A percentile compares a stretch with the other conserved stretches of the same genome.
Evolutionary conservation across 2,329 filamentous ascomycete species (phyloP).

Genomic region (Chaetomium olivaceum): DNA sequence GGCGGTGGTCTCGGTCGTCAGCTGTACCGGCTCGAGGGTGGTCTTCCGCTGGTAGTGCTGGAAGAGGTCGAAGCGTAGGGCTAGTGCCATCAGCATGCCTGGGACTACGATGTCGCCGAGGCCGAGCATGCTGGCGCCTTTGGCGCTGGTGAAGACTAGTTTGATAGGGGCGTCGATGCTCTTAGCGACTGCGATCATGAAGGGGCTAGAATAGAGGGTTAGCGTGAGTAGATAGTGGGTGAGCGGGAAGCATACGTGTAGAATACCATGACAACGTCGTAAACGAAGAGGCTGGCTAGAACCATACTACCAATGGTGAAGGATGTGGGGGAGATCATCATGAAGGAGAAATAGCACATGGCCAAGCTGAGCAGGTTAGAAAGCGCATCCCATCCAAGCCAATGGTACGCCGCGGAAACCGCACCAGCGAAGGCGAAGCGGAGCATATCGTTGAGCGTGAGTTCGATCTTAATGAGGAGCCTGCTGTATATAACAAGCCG

Average conservation of each 20-base stretch:
- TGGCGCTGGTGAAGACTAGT: conserved; percentile 70
- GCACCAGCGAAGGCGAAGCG: conserved; percentile 56
- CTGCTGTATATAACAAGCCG: conserved; percentile 54
- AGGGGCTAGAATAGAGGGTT: conserved; percentile 53
- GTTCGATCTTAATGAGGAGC: conserved; percentile 47
- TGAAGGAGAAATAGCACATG: conserved; percentile 79
- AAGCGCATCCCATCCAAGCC: conserved; percentile 58
- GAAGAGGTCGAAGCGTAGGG: conserved; percentile 88
- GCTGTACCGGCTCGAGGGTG: conserved; percentile 46
- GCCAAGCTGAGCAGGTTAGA: conserved; percentile 86
- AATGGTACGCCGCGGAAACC: conserved; percentile 65
- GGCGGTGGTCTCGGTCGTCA: conserved; percentile 37
- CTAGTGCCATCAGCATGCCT: conserved; percentile 84
- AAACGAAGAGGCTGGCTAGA: conserved; percentile 80
- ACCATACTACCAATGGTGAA: conserved; percentile 80
- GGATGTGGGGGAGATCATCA: conserved; percentile 84
- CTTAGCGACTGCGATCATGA: conserved; percentile 86
- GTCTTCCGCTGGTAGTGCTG: conserved; percentile 74
- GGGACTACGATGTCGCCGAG: conserved; percentile 93
- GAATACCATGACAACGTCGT: conserved; percentile 92
- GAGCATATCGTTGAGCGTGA: conserved; percentile 60
- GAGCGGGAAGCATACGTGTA: conserved; percentile 61
- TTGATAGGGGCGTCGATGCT: conserved; percentile 92
- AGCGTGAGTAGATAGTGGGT: conserved; percentile 16
- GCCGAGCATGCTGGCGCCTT: conserved; percentile 78